Evolutionary conservation across 306 rosid genomes (phyloP).

Genomic region (Myrica gale): DNA sequence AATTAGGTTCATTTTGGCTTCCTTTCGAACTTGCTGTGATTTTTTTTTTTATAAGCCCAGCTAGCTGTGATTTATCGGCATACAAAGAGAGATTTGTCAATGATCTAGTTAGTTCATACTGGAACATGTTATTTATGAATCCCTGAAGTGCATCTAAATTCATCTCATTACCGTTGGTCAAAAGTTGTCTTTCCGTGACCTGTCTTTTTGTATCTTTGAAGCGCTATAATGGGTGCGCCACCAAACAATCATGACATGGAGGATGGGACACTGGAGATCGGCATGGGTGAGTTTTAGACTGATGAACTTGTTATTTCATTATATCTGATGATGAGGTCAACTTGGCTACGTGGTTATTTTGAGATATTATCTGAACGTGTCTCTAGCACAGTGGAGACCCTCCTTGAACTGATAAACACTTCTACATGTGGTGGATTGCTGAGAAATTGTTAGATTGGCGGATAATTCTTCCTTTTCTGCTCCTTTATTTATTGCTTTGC

Average conservation of each 20-base stretch:
- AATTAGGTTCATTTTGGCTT: neutral
- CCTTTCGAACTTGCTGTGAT: neutral
- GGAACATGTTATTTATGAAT: neutral
- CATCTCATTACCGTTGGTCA: neutral
- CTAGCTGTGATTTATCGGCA: neutral
- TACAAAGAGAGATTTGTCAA: neutral
- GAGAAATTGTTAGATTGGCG: slow-evolving; percentile 9
- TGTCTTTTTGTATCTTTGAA: slow-evolving; percentile 19
- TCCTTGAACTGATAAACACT: neutral
- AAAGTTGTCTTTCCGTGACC: neutral
- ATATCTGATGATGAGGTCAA: neutral
- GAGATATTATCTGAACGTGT: neutral
- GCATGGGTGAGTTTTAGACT: slow-evolving; percentile 61
- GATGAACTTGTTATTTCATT: slow-evolving; percentile 22
- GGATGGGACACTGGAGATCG: slow-evolving; percentile 85
- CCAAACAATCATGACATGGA: slow-evolving; percentile 53
- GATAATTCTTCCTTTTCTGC: slow-evolving; percentile 8
- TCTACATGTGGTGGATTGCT: neutral
- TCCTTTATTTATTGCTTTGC: slow-evolving; percentile 18
- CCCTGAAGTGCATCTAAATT: neutral
- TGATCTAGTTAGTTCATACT: neutral
- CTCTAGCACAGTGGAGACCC: neutral
- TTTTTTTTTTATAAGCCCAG: no score
- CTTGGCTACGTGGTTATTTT: neutral
- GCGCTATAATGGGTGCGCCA: slow-evolving; percentile 64